Conservation (phyloP, 2,329 filamentous ascomycete genomes). For the Xylariaceae sp. region DNA sequence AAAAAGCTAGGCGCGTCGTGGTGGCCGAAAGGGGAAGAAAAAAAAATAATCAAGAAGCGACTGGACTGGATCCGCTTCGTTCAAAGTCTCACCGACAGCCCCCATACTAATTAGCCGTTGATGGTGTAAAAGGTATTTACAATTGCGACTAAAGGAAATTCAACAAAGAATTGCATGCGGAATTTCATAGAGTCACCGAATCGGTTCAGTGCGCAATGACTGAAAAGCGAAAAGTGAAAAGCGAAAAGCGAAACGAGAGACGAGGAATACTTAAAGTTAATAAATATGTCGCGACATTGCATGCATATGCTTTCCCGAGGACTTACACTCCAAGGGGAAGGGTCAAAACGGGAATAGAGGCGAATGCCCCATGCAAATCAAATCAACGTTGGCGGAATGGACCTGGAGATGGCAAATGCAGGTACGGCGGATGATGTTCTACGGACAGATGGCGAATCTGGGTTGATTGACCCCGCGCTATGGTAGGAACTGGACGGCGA, state of each 20-base stretch:
- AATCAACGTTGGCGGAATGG: not conserved
- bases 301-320: not conserved
- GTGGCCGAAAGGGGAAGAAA: constrained; percentile 2
- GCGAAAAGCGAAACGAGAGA: too few relatives aligned
- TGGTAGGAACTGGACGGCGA: constrained; percentile 2
- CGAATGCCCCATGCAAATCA: not conserved
- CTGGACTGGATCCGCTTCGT: constrained; percentile 8
- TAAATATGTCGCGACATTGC: too few relatives aligned
- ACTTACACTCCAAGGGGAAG: constrained; percentile 9
- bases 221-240: too few relatives aligned
- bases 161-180: not conserved
- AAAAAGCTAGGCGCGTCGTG: constrained; percentile 3
- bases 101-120: constrained; percentile 1
- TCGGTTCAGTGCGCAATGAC: too few relatives aligned
- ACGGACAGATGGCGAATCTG: constrained; percentile 8
- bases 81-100: constrained; percentile 10
- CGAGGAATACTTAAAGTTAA: too few relatives aligned
- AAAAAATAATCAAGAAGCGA: not conserved
- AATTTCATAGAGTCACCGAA: not conserved
- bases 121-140: not conserved
- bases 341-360: not conserved
- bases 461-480: constrained; percentile 11
- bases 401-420: not conserved
- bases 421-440: not conserved
- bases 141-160: not conserved